Evolutionary conservation across 208 protist genomes (phyloP), one percentile per base, ranked within the genome.

Genomic region (Wallacemonas sp.): DNA sequence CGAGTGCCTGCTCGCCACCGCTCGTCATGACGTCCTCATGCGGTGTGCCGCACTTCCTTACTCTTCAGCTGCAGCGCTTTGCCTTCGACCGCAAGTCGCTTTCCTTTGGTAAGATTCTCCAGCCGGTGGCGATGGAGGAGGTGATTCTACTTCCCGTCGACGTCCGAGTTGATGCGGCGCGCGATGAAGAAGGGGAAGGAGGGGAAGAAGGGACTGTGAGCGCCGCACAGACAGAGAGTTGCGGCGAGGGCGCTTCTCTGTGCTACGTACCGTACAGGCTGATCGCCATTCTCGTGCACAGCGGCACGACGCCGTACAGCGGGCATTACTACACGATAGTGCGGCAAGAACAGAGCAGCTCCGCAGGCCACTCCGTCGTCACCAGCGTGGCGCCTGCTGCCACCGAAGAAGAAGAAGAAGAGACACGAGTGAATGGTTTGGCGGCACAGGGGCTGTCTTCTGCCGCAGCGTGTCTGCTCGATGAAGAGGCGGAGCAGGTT

Each of bases 251-350:
- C n/a, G n/a, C n/a, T n/a, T 17, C 41, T 55, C 63, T 68, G 12
- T 45, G 31, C 22, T 70, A 62, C 33, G 68, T 87, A n/a, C 66
- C 61, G 3, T 93, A 88, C 42, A 66, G 73, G 17, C 77, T 93
- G 17, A 65, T 55, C 27, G 69, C 71, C 0, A 74, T 93, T 19
- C 67, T 93, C 27, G 61, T 93, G 12, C 86, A 93, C 71, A 93
- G 80, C 63, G 86, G 86, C 26, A 46, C 66, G n/a, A 84, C 75
- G 12, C 79, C 77, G 9, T 72, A 60, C 46, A 85, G 77, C 46
- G 86, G 86, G 14, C 82, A 89, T 46, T 93, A 93, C 66, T 93
- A 83, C 49, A 77, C 72, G 6, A 22, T 93, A 12, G 67, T 75
- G 19, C 53, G 61, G 6, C 39, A 45, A 12, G 26, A 47, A 22